Evolutionary conservation across 2,329 filamentous ascomycete genomes (phyloP).

Genomic region (Leptographium lundbergii): DNA sequence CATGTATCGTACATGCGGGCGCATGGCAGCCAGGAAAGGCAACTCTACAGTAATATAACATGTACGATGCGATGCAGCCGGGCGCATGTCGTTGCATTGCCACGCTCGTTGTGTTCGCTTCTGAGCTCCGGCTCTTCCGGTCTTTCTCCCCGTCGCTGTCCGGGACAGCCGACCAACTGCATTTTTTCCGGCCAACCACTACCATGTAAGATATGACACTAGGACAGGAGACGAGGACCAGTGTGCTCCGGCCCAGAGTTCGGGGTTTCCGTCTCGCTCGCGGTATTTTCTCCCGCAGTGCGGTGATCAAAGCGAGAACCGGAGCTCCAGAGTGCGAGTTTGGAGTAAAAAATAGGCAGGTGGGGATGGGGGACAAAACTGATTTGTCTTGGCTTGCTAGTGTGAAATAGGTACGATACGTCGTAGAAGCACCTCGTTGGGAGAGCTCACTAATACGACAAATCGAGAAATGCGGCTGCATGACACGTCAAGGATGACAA

Average conservation of each 20-base stretch:
- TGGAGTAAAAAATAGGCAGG: background rate
- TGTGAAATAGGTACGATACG: no score
- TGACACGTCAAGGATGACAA: no score
- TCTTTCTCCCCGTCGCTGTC: background rate
- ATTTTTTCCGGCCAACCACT: background rate
- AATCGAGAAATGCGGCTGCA: no score
- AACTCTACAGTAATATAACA: background rate
- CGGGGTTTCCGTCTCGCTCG: background rate
- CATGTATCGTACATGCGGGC: background rate
- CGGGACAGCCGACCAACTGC: background rate
- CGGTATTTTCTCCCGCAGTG: conserved; percentile 3
- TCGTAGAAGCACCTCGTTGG: no score
- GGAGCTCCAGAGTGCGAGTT: background rate
- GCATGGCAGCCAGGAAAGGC: background rate
- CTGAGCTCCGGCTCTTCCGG: background rate
- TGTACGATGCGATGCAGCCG: background rate
- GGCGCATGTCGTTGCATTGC: background rate
- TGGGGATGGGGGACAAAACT: background rate
- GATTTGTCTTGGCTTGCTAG: background rate
- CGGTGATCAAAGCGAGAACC: conserved; percentile 1
- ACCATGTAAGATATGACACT: no score
- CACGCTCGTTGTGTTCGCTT: background rate
- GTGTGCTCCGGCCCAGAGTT: background rate
- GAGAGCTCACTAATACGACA: no score
- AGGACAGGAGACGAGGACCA: no score